These are phyloP conservation scores for Discostella pseudostelligera DNA, from an alignment of 108 stramenopile genomes.

Conservation along the genomic window DNA sequence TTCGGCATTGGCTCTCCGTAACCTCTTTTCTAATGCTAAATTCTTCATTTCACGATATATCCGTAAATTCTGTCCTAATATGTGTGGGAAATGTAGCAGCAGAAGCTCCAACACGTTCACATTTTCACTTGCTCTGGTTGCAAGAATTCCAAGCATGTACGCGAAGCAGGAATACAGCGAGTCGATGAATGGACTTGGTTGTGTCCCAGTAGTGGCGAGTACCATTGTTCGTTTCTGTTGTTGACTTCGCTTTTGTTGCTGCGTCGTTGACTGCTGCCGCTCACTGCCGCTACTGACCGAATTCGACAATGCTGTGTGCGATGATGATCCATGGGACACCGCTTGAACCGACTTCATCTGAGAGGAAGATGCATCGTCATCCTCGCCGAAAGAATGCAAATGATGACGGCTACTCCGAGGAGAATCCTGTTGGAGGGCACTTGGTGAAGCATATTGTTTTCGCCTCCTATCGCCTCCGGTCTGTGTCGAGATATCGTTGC, in stretches of 20 bases:
- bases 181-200: conserved; percentile 59
- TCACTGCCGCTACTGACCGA: neutral
- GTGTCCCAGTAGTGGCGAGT: conserved; percentile 38
- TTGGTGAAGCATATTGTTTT: neutral
- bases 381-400: neutral
- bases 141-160: conserved; percentile 68
- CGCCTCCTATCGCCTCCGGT: neutral
- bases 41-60: conserved; percentile 65
- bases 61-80: conserved; percentile 67
- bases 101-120: conserved; percentile 72
- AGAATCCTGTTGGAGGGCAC: neutral
- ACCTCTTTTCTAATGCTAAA: conserved; percentile 45
- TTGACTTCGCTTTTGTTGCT: conserved; percentile 19
- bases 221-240: conserved; percentile 49
- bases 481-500: neutral
- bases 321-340: conserved; percentile 3
- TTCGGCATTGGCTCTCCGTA: conserved; percentile 22
- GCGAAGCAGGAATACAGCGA: conserved; percentile 66
- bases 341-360: neutral
- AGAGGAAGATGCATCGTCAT: neutral
- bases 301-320: neutral
- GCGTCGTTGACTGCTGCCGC: neutral
- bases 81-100: conserved; percentile 67
- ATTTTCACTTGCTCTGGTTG: conserved; percentile 68
- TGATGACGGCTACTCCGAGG: neutral